phyloP scores from a whole-genome alignment of 345 rosid species.

The Salix purpurea region DNA sequence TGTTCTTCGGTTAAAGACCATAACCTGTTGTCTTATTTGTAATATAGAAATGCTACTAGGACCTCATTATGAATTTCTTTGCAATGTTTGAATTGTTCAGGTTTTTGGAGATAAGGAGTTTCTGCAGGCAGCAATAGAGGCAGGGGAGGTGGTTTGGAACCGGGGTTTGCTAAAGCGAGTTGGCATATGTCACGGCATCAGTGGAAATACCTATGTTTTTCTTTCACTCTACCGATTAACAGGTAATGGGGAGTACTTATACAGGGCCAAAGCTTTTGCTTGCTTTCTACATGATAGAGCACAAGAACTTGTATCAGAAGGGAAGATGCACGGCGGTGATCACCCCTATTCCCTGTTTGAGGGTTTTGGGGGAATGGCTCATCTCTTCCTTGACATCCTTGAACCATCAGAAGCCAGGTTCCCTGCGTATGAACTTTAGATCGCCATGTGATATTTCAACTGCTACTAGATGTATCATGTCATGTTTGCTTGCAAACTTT shows the following conservation, averaged over 20 bases:
- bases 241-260: constrained; percentile 38
- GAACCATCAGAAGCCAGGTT: constrained; percentile 52
- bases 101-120: constrained; percentile 56
- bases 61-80: neutral
- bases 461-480: neutral
- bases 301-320: constrained; percentile 39
- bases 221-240: constrained; percentile 54
- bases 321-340: constrained; percentile 68
- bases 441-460: neutral
- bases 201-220: constrained; percentile 58
- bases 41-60: neutral
- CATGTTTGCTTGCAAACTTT: neutral
- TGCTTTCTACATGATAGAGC: constrained; percentile 59
- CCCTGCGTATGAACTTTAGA: constrained; percentile 55
- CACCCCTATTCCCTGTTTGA: constrained; percentile 55
- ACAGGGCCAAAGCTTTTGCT: constrained; percentile 60
- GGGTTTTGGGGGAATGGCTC: constrained; percentile 63
- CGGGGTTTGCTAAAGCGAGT: constrained; percentile 66
- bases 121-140: constrained; percentile 58
- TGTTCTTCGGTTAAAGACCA: neutral
- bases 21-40: neutral
- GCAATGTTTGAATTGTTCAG: constrained; percentile 24
- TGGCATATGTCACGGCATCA: constrained; percentile 71
- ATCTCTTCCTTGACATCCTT: constrained; percentile 51
- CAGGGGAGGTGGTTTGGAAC: constrained; percentile 61